Percentiles rank a stretch among this genome's conserved stretches.
These are phyloP conservation scores for Chalaropsis thielavioides DNA, from an alignment of 2,329 filamentous ascomycete species.

Conservation along the genomic window DNA sequence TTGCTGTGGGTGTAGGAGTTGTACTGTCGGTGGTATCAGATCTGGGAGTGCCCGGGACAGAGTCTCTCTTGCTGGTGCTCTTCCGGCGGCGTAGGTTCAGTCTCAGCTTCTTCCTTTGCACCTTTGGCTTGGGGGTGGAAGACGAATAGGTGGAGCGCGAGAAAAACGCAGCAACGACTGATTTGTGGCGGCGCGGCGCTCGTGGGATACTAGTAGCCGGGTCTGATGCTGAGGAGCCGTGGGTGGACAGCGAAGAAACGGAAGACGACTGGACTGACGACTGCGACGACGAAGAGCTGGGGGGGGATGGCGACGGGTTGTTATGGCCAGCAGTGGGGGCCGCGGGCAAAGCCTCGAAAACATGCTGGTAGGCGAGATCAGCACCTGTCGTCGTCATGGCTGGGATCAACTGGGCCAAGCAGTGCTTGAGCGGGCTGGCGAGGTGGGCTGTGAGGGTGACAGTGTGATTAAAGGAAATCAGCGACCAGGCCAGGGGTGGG, in stretches of 20 bases:
- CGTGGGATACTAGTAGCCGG: constrained; percentile 5
- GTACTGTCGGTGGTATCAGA: not conserved
- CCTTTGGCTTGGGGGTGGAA: constrained; percentile 9
- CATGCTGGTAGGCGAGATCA: constrained; percentile 16
- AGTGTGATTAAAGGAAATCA: constrained; percentile 3
- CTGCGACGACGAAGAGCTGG: constrained; percentile 7
- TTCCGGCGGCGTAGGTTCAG: not conserved
- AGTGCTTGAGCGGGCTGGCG: not conserved
- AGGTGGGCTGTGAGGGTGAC: not conserved
- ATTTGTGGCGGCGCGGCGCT: constrained; percentile 8
- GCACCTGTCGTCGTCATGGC: constrained; percentile 11
- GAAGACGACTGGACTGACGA: constrained; percentile 2
- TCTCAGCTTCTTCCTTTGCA: constrained; percentile 5
- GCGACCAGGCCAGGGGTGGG: not conserved
- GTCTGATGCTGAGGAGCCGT: constrained; percentile 7
- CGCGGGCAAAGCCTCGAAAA: constrained; percentile 5
- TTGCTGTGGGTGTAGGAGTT: not conserved
- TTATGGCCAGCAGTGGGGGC: not conserved
- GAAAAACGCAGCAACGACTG: constrained; percentile 14
- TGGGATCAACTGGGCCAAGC: constrained; percentile 6
- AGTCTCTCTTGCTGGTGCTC: not conserved
- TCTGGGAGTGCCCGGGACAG: not conserved
- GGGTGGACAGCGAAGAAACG: constrained; percentile 2
- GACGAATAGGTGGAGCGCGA: constrained; percentile 8
- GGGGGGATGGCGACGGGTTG: not conserved